A percentile compares a stretch with the other conserved stretches of the same genome.
phyloP scores from a whole-genome alignment of 2,329 filamentous ascomycete genomes.

The Phialophora expanda region DNA sequence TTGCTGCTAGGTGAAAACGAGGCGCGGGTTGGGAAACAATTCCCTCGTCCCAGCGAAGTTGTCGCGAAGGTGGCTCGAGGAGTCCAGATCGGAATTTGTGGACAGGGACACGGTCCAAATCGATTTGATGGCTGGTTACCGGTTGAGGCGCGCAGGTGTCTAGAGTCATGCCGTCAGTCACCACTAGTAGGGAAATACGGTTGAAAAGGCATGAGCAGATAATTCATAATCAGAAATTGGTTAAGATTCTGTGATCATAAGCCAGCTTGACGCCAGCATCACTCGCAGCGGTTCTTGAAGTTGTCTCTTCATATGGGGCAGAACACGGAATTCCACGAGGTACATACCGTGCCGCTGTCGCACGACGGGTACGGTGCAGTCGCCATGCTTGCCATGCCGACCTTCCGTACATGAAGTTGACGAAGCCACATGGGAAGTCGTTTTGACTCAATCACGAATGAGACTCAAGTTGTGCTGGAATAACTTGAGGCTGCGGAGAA shows the following conservation, averaged over 20 bases:
- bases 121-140: neutral
- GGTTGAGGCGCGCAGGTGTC: neutral
- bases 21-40: neutral
- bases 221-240: conserved; percentile 20
- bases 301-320: conserved; percentile 51
- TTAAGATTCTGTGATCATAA: conserved; percentile 51
- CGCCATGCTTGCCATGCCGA: conserved; percentile 46
- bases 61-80: conserved; percentile 20
- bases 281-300: conserved; percentile 72
- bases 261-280: conserved; percentile 57
- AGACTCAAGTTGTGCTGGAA: conserved; percentile 1
- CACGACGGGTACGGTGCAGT: conserved; percentile 30
- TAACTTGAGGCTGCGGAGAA: conserved; percentile 7
- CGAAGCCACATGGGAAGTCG: neutral
- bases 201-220: conserved; percentile 8
- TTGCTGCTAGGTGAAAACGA: conserved; percentile 32
- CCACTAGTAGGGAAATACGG: neutral
- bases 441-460: neutral
- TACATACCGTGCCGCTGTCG: conserved; percentile 42
- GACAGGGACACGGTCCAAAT: neutral
- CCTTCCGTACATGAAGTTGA: conserved; percentile 48
- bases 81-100: conserved; percentile 13
- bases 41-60: neutral
- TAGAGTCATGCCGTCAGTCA: neutral
- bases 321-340: conserved; percentile 32